These are phyloP conservation scores for Microcyclospora pomicola DNA, from an alignment of 2,329 filamentous ascomycete genomes.

Conservation along the genomic window DNA sequence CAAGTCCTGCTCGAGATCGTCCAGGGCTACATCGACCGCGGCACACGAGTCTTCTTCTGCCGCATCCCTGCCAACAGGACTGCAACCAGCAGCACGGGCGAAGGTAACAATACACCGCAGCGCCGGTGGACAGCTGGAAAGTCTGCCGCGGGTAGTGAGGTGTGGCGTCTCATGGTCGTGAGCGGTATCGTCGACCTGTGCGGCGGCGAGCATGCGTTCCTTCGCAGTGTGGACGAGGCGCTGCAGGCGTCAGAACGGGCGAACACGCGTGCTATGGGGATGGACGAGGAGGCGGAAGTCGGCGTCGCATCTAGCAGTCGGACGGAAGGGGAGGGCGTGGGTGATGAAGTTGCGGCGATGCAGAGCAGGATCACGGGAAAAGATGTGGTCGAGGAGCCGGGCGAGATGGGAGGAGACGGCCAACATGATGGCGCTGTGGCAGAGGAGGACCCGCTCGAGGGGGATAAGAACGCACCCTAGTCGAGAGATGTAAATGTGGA, in stretches of 20 bases:
- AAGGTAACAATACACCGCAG: background rate
- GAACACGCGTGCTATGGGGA: conserved; percentile 6
- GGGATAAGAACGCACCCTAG: too few relatives aligned
- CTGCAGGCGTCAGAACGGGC: conserved; percentile 62
- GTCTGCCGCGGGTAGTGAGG: conserved; percentile 21
- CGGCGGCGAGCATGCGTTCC: conserved; percentile 66
- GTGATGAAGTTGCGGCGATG: background rate
- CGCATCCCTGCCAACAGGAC: conserved; percentile 33
- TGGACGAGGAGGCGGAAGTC: conserved; percentile 2
- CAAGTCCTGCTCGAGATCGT: conserved; percentile 91
- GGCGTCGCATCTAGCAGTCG: background rate
- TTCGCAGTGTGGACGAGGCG: conserved; percentile 71
- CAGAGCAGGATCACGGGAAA: background rate
- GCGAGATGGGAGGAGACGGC: too few relatives aligned
- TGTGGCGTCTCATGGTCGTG: conserved; percentile 57
- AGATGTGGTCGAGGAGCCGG: too few relatives aligned
- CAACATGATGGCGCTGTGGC: too few relatives aligned
- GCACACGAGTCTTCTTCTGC: conserved; percentile 65
- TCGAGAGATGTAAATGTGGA: too few relatives aligned
- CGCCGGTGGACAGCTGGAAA: conserved; percentile 43
- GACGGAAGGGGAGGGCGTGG: background rate
- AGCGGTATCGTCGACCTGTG: conserved; percentile 77
- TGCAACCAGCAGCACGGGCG: too few relatives aligned
- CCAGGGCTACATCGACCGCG: conserved; percentile 58
- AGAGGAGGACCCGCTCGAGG: too few relatives aligned